phyloP scores from a whole-genome alignment of 2,329 filamentous ascomycete species.

The Penicillium sclerotiorum region DNA sequence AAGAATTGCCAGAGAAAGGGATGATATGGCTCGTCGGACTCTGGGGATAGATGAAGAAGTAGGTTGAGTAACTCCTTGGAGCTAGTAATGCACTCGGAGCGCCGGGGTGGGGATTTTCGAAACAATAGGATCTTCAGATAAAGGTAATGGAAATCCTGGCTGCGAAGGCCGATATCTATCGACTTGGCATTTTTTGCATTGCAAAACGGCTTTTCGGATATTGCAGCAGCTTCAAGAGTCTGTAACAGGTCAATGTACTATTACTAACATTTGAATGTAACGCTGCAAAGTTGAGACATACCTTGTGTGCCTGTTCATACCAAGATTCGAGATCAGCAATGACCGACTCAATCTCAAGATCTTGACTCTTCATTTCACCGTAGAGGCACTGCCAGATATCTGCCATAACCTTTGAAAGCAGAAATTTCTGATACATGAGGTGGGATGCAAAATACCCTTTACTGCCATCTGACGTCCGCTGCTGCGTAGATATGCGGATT shows the following conservation, averaged over 20 bases:
- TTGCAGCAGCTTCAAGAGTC: constrained; percentile 1
- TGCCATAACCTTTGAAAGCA: not conserved
- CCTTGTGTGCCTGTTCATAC: not conserved
- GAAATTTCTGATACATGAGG: not conserved
- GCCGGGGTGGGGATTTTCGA: not conserved
- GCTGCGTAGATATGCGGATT: not conserved
- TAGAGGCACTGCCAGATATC: constrained; percentile 1
- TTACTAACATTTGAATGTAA: not conserved
- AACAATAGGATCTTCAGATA: not conserved
- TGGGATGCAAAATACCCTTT: constrained; percentile 1
- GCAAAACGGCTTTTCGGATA: not conserved
- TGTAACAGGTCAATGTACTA: not conserved
- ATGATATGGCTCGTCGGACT: not conserved
- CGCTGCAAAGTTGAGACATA: not conserved
- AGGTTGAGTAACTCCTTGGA: constrained; percentile 1
- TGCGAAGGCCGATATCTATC: not conserved
- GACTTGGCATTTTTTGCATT: not conserved
- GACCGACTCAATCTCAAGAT: not conserved
- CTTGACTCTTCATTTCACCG: not conserved
- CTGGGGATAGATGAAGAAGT: not conserved
- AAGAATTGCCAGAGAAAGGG: constrained; percentile 3
- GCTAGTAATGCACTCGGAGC: not conserved
- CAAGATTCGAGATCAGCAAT: not conserved
- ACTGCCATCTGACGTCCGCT: not conserved
- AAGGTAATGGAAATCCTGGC: not conserved